Conservation (phyloP, 2,329 filamentous ascomycete genomes). For the Penicillium hesseltinei region DNA sequence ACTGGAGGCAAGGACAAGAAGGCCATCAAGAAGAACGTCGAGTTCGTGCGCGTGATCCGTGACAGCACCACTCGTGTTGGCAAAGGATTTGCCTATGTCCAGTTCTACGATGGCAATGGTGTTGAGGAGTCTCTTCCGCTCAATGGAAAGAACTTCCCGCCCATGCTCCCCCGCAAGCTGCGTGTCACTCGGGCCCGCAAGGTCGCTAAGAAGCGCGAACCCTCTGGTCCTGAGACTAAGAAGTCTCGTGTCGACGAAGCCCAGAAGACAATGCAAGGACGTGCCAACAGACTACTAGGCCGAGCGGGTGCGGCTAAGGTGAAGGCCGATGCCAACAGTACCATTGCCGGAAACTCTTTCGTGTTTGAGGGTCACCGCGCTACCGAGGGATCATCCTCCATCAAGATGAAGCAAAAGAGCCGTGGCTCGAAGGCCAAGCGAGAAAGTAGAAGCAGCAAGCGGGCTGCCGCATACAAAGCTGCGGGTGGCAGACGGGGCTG, state of each 20-base stretch:
- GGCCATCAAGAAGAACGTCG: constrained; percentile 70
- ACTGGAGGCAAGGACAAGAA: constrained; percentile 31
- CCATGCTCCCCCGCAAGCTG: constrained; percentile 83
- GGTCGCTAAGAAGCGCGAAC: constrained; percentile 47
- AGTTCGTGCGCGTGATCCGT: constrained; percentile 88
- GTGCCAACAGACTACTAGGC: constrained; percentile 40
- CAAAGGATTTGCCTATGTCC: constrained; percentile 96
- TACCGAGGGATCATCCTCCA: constrained; percentile 30
- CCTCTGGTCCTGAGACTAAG: constrained; percentile 13
- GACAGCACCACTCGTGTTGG: constrained; percentile 88
- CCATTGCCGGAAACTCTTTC: constrained; percentile 34
- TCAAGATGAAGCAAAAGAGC: constrained; percentile 40
- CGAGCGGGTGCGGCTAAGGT: constrained; percentile 40
- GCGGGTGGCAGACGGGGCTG: constrained; percentile 34
- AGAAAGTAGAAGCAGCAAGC: constrained; percentile 42
- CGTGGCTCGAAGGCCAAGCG: constrained; percentile 42
- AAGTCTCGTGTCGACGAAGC: constrained; percentile 27
- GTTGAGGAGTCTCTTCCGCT: constrained; percentile 89
- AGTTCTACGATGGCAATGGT: constrained; percentile 84
- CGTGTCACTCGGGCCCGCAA: constrained; percentile 85
- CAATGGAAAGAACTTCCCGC: constrained; percentile 88
- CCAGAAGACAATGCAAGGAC: constrained; percentile 40
- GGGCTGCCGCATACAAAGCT: constrained; percentile 45
- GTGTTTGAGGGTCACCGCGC: constrained; percentile 50
- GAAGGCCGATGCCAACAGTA: constrained; percentile 27